Percentiles rank a stretch among this genome's conserved stretches.
Conservation (phyloP, 495 filamentous ascomycete species). For the Parathielavia appendiculata region DNA sequence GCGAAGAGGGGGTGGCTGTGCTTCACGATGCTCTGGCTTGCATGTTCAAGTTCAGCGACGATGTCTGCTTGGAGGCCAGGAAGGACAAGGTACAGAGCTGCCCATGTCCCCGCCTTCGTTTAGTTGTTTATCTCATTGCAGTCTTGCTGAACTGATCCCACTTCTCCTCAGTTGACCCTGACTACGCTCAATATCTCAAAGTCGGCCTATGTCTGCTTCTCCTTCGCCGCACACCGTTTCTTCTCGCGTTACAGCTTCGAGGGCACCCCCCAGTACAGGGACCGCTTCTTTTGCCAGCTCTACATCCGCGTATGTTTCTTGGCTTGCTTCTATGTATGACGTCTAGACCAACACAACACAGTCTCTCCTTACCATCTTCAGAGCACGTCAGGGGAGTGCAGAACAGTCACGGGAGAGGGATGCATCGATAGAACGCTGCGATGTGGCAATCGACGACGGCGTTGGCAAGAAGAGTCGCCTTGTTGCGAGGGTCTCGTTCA, state of each 20-base stretch:
- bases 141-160: background rate
- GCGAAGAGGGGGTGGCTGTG: slow-evolving; percentile 63
- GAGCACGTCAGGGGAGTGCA: slow-evolving; percentile 34
- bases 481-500: slow-evolving; percentile 75
- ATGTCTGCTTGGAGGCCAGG: slow-evolving; percentile 78
- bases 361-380: slow-evolving; percentile 44
- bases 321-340: too few relatives aligned
- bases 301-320: slow-evolving; percentile 30
- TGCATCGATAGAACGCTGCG: slow-evolving; percentile 77
- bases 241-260: slow-evolving; percentile 72
- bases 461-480: slow-evolving; percentile 72
- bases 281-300: slow-evolving; percentile 48
- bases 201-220: slow-evolving; percentile 83
- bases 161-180: slow-evolving; percentile 59
- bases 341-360: slow-evolving; percentile 18
- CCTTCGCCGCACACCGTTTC: slow-evolving; percentile 66
- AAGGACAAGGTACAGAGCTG: slow-evolving; percentile 57
- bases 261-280: slow-evolving; percentile 39
- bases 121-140: too few relatives aligned
- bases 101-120: too few relatives aligned
- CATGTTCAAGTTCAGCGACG: slow-evolving; percentile 87
- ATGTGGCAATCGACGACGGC: slow-evolving; percentile 75
- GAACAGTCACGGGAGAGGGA: slow-evolving; percentile 46
- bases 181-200: slow-evolving; percentile 88
- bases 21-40: slow-evolving; percentile 83